Base-by-base conservation (phyloP, 768 basidiomycete species). In the Russula foetens region DNA sequence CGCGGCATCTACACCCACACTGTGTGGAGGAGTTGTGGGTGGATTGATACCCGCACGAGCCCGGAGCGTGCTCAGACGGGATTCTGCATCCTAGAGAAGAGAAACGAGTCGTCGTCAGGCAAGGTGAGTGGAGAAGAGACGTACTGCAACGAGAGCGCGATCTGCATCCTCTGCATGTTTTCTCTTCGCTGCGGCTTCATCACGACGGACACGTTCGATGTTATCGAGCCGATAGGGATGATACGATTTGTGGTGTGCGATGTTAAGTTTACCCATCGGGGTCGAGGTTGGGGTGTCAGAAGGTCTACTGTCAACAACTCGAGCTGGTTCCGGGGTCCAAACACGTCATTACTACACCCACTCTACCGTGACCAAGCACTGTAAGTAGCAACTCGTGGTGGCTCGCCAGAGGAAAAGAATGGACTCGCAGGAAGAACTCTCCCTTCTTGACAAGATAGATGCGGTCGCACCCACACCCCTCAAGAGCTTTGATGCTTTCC, bases 161-260 rank as follows among this genome's bases (percentile, higher is more conserved):
- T 83, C 90, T 59, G 90, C 88, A 69, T 88, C 83, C 61, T 81
- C 79, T 19, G 80, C 82, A 64, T 89, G 85, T 63, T 86, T 79
- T 41, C 72, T 73, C 2, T 77, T 74, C 15, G 88, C 91, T 69
- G 86, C 88, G 67, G 88, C 91, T 73, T 93, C 90, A 79, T 93
- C 90, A 59, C 69, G 73, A n/a, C 84, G 76, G 1, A 93, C 89
- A 21, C 81, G 81, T 60, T 90, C 89, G 60, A 92, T 89, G 68
- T 93, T 93, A 70, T 93, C 91, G 45, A 84, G 73, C 41, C 90
- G 75, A 69, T 92, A 92, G 0, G 90, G 90, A 65, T 93, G 90
- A 71, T 92, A 92, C 1, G 89, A 91, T 70, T 93, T 93, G 77
- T 92, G 90, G 71, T 92, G 90, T 14, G 90, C 90, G 70, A 92